phyloP scores from a whole-genome alignment of 129 eudicot genomes.

The Flaveria sonorensis region DNA sequence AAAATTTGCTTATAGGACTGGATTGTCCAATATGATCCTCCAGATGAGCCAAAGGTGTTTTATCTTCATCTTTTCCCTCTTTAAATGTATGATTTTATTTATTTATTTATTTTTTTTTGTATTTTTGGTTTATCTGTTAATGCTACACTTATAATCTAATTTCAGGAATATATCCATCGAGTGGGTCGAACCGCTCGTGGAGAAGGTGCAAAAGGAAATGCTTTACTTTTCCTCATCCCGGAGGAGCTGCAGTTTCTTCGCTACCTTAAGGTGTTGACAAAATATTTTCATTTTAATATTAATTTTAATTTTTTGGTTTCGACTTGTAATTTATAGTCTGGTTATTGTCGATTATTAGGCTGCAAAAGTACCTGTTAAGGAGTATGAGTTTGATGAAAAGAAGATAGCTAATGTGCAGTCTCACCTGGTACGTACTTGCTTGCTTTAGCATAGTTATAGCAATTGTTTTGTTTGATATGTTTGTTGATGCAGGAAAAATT shows the following conservation, averaged over 20 bases:
- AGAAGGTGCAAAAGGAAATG: conserved; percentile 89
- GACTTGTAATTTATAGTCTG: background rate
- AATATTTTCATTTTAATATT: too few species aligned
- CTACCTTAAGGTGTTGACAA: conserved; percentile 63
- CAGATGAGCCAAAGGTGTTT: conserved; percentile 89
- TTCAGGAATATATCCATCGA: conserved; percentile 90
- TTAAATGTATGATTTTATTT: too few species aligned
- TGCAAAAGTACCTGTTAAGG: conserved; percentile 85
- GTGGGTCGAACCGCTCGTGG: conserved; percentile 99
- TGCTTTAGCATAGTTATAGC: background rate
- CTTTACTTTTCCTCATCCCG: conserved; percentile 77
- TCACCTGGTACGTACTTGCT: conserved; percentile 56
- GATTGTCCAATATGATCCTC: conserved; percentile 98
- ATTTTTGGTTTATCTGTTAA: conserved; percentile 4
- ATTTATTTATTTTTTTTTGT: too few species aligned
- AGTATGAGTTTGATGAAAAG: conserved; percentile 70
- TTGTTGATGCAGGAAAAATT: conserved; percentile 69
- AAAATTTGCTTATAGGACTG: conserved; percentile 69
- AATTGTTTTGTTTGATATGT: background rate
- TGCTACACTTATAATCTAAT: background rate
- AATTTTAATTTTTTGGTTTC: too few species aligned
- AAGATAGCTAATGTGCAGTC: conserved; percentile 81
- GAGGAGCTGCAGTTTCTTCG: conserved; percentile 79
- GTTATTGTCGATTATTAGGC: conserved; percentile 43
- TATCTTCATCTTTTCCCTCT: background rate